Evolutionary conservation across 257 asterid species (phyloP).

Genomic region (Paraleonurus japonicus): DNA sequence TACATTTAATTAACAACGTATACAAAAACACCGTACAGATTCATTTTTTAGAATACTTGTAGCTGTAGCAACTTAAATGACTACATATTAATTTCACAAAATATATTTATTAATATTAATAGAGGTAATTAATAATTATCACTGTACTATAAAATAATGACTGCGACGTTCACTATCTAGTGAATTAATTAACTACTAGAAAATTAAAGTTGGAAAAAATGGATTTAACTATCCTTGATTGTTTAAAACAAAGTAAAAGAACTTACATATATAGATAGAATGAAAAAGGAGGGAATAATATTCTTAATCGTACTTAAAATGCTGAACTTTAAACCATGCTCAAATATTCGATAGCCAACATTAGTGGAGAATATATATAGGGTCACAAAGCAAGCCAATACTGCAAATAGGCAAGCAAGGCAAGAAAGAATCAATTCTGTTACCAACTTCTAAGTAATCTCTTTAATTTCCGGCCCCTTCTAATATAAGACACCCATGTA

Average conservation of each 20-base stretch:
- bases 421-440: conserved; percentile 24
- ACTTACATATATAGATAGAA: background rate
- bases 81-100: too few relatives aligned
- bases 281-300: background rate
- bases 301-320: too few relatives aligned
- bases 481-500: background rate
- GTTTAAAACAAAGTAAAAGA: too few relatives aligned
- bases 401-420: background rate
- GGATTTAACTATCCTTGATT: background rate
- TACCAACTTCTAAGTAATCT: conserved; percentile 20
- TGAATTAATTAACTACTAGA: too few relatives aligned
- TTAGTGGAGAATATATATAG: conserved; percentile 17
- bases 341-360: conserved; percentile 3
- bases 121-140: too few relatives aligned
- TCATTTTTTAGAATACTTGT: too few relatives aligned
- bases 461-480: conserved; percentile 10
- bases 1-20: too few relatives aligned
- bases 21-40: too few relatives aligned
- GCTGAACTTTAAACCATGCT: background rate
- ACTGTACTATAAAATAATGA: too few relatives aligned
- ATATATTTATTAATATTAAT: too few relatives aligned
- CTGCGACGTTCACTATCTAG: background rate
- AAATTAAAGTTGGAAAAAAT: background rate
- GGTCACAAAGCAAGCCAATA: conserved; percentile 13
- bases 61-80: too few relatives aligned